Evolutionary conservation across 148 eudicot species (phyloP).

Genomic region (Camellia japonica): DNA sequence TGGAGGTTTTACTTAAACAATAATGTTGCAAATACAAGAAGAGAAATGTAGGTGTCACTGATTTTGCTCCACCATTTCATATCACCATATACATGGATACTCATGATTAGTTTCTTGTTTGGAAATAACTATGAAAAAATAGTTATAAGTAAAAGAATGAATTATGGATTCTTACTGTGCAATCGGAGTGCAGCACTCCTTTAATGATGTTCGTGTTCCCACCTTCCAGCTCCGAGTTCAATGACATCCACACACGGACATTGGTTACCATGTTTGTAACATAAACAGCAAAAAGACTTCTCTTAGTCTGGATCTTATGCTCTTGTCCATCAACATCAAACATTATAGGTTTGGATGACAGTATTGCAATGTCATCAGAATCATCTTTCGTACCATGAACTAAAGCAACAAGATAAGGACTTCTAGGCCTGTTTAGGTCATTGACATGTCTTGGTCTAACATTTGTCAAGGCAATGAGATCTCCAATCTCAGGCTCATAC

Average conservation of each 20-base stretch:
- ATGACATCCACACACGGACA: slow-evolving; percentile 48
- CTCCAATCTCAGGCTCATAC: slow-evolving; percentile 48
- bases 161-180: slow-evolving; percentile 26
- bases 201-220: slow-evolving; percentile 19
- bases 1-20: too few species aligned
- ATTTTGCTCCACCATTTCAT: too few species aligned
- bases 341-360: slow-evolving; percentile 18
- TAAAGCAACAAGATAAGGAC: slow-evolving; percentile 27
- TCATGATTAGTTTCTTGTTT: too few species aligned
- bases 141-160: not conserved
- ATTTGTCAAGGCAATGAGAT: slow-evolving; percentile 43
- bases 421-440: slow-evolving; percentile 32
- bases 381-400: slow-evolving; percentile 14
- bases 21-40: too few species aligned
- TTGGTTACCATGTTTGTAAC: slow-evolving; percentile 37
- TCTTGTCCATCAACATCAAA: not conserved
- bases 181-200: slow-evolving; percentile 15
- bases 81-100: too few species aligned
- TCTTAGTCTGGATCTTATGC: not conserved
- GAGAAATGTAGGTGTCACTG: too few species aligned
- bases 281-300: slow-evolving; percentile 29
- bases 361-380: slow-evolving; percentile 16
- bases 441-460: slow-evolving; percentile 30
- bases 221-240: slow-evolving; percentile 3
- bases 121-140: too few species aligned